These are phyloP conservation scores for Lenzites betulinus DNA, from an alignment of 768 basidiomycete species.

Conservation along the genomic window DNA sequence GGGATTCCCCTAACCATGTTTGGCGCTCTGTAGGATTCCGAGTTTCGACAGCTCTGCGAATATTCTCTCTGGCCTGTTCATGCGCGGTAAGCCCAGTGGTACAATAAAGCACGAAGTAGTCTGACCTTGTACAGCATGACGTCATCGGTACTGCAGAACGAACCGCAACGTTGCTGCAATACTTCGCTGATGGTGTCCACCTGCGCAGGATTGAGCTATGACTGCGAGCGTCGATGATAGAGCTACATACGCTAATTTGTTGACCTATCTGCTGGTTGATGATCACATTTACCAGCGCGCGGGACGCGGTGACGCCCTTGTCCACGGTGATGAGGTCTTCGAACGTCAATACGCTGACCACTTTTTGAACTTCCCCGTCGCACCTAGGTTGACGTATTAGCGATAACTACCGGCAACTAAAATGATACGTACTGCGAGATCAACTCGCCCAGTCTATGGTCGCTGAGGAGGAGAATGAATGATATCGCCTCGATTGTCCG, in stretches of 20 bases:
- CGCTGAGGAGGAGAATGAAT: constrained; percentile 88
- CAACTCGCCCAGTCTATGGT: constrained; percentile 86
- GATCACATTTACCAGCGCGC: constrained; percentile 89
- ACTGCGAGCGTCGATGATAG: not conserved
- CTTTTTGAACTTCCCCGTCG: constrained; percentile 67
- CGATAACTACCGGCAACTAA: constrained; percentile 8
- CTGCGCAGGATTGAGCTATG: constrained; percentile 38
- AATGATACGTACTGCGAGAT: constrained; percentile 65
- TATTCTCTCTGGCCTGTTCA: constrained; percentile 86
- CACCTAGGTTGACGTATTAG: constrained; percentile 51
- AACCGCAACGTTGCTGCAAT: constrained; percentile 91
- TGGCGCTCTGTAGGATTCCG: constrained; percentile 72
- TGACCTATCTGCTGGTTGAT: constrained; percentile 98
- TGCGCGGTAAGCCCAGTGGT: not conserved
- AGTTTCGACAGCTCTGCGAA: constrained; percentile 87
- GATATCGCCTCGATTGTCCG: constrained; percentile 94
- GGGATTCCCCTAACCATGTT: constrained; percentile 81
- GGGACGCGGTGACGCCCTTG: constrained; percentile 84
- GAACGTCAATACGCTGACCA: constrained; percentile 73
- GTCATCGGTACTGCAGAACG: constrained; percentile 97
- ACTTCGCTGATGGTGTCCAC: constrained; percentile 97
- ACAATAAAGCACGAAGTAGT: not conserved
- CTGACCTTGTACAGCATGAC: constrained; percentile 93
- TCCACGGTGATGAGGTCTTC: constrained; percentile 85
- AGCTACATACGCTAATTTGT: constrained; percentile 81